phyloP scores from a whole-genome alignment of 2,329 filamentous ascomycete genomes.

The Periconia sp. region DNA sequence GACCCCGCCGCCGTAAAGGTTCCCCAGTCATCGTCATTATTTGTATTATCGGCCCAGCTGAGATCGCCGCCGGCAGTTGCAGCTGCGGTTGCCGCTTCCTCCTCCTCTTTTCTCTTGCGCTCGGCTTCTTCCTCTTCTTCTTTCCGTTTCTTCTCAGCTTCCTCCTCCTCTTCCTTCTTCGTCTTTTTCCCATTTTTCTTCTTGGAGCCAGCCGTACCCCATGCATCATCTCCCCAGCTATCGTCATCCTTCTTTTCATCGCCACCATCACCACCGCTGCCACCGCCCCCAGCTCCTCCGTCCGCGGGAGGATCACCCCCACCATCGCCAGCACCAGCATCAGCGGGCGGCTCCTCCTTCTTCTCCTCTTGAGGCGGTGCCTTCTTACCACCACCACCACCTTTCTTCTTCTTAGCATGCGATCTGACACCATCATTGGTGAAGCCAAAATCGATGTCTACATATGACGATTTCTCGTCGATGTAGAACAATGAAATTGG shows the following conservation, averaged over 20 bases:
- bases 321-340: constrained; percentile 33
- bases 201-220: constrained; percentile 31
- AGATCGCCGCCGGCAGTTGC: constrained; percentile 25
- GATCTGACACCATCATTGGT: constrained; percentile 53
- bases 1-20: constrained; percentile 20
- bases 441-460: constrained; percentile 60
- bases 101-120: constrained; percentile 30
- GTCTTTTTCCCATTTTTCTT: constrained; percentile 46
- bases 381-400: constrained; percentile 32
- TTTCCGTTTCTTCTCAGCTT: constrained; percentile 41
- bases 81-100: constrained; percentile 25
- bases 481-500: constrained; percentile 31
- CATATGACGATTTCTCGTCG: constrained; percentile 35
- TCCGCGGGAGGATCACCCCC: constrained; percentile 40
- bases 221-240: constrained; percentile 26
- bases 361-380: constrained; percentile 51
- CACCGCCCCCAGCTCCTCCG: constrained; percentile 31
- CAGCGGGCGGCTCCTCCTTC: constrained; percentile 40
- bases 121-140: constrained; percentile 33
- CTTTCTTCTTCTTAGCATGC: constrained; percentile 58
- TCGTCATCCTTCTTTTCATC: constrained; percentile 38
- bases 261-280: constrained; percentile 38
- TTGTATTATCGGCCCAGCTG: constrained; percentile 33
- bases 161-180: constrained; percentile 42
- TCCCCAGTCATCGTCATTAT: constrained; percentile 41